Conservation (phyloP, 2,329 filamentous ascomycete species). For the Penicillium paneum region DNA sequence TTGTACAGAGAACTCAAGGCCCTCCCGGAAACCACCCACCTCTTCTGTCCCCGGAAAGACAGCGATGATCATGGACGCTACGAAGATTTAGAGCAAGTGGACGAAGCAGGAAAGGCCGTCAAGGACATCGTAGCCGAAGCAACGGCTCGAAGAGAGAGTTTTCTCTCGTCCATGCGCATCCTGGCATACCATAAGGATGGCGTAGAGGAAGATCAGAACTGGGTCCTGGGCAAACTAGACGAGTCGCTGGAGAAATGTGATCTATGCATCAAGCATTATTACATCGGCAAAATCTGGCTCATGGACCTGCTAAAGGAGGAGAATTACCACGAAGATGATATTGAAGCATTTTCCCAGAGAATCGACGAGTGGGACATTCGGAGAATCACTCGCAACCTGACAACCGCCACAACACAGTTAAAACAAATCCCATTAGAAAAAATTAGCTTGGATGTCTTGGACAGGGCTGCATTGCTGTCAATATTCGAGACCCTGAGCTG, state of each 20-base stretch:
- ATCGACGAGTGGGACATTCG: conserved; percentile 60
- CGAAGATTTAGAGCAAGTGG: conserved; percentile 52
- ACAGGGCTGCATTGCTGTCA: conserved; percentile 66
- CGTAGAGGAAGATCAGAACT: conserved; percentile 57
- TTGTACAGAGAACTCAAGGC: conserved; percentile 42
- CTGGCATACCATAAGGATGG: conserved; percentile 64
- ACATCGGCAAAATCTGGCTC: conserved; percentile 63
- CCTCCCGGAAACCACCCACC: conserved; percentile 52
- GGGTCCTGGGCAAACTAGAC: conserved; percentile 59
- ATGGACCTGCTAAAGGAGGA: conserved; percentile 63
- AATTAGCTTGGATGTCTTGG: conserved; percentile 51
- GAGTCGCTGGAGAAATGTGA: conserved; percentile 62
- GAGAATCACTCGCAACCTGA: conserved; percentile 60
- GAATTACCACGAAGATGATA: conserved; percentile 49
- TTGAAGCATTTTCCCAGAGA: conserved; percentile 53
- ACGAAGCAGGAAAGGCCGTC: conserved; percentile 42
- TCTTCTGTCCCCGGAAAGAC: conserved; percentile 64
- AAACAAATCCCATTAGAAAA: conserved; percentile 49
- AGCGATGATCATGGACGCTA: conserved; percentile 65
- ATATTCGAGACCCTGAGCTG: conserved; percentile 88
- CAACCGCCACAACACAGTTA: conserved; percentile 56
- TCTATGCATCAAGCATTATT: conserved; percentile 70
- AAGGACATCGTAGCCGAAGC: conserved; percentile 53
- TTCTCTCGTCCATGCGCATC: conserved; percentile 66
- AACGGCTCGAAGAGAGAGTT: conserved; percentile 56